phyloP scores from a whole-genome alignment of 441 rosid genomes.

The Isatis lusitanica region DNA sequence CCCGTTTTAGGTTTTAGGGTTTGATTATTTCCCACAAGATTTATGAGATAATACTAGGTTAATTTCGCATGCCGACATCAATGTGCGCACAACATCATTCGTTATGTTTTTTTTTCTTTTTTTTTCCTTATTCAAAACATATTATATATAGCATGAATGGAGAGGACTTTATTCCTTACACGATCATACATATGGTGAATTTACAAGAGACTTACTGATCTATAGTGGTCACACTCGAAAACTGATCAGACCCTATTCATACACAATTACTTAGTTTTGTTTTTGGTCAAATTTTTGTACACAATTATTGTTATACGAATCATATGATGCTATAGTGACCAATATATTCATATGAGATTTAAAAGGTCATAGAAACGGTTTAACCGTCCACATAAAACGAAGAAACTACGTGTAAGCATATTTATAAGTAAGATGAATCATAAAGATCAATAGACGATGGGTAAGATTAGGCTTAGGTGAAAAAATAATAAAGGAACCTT shows the following conservation, averaged over 20 bases:
- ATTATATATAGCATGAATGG: background rate
- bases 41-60: constrained; percentile 22
- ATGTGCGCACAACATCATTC: too few relatives aligned
- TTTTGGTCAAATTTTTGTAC: background rate
- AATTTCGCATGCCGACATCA: constrained; percentile 34
- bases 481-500: constrained; percentile 6
- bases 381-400: background rate
- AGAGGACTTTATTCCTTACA: constrained; percentile 13
- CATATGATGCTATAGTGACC: background rate
- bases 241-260: background rate
- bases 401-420: background rate
- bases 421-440: background rate
- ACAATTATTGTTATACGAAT: background rate
- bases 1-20: constrained; percentile 39
- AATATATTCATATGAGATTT: background rate
- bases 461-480: constrained; percentile 8
- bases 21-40: constrained; percentile 20
- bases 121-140: too few relatives aligned
- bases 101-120: too few relatives aligned
- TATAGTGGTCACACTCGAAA: background rate
- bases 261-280: background rate
- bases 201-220: background rate
- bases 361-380: background rate
- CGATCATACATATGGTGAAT: background rate
- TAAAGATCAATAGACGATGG: background rate